Base-by-base conservation (phyloP, 2,329 filamentous ascomycete genomes). In the Ustilaginoidea virens region DNA sequence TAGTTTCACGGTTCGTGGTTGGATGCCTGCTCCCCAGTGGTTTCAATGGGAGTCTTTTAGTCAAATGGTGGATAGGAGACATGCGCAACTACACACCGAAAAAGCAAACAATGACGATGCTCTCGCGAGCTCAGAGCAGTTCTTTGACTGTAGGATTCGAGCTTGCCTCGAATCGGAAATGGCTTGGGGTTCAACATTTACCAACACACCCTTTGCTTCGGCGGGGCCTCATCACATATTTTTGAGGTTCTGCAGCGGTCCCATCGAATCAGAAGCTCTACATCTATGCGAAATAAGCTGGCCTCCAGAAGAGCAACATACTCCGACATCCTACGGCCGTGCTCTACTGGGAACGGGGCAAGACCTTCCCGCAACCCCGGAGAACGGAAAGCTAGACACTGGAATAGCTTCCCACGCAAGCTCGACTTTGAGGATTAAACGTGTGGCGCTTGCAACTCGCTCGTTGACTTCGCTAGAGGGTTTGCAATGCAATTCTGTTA, bases 101-200 rank as follows among this genome's bases (percentile, higher is more conserved):
- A 12, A 20, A 37, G 33, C 26, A 35, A 34, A n/a, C 31, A 33
- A 17, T 23, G 23, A 2, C 28, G 33, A 17, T 25, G 28, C 19
- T 5, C 24, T 25, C 7, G 23, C 33, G n/a, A 33, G 29, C 17
- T 31, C 31, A 7, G 31, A 46, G 25, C 30, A 37, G 13, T 33
- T 30, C 5, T 49, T 53, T 17, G 20, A 37, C 15, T 33, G 37
- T 22, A 41, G 35, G n/a, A 11, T 64, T 22, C 49, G 55, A 17
- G 51, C 51, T 7, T 63, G 60, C 28, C 46, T 53, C 18, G 48
- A 48, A 12, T 61, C 65, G 53, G 67, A 72, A 38, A 43, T 56
- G 28, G 58, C 58, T 15, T 46, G 46, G 41, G 31, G 33, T 2
- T 33, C 43, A 9, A 39, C 34, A 3, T 52, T 52, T 25, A 32